Evolutionary conservation across 2,329 filamentous ascomycete genomes (phyloP).

Genomic region (Talaromyces piceae): DNA sequence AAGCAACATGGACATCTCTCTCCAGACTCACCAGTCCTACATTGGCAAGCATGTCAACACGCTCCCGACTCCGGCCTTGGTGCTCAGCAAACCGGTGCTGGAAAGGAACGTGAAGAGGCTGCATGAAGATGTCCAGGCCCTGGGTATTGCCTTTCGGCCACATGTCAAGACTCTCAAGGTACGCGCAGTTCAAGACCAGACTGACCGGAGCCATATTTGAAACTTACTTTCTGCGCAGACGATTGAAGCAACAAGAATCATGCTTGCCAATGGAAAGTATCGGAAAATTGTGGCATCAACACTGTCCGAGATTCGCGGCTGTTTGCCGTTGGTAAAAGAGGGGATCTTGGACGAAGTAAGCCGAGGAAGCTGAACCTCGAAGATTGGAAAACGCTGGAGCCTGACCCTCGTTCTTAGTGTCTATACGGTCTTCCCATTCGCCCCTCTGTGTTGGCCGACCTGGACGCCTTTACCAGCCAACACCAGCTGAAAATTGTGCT

Average conservation of each 20-base stretch:
- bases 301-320: constrained; percentile 34
- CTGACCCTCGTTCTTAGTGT: constrained; percentile 19
- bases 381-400: neutral
- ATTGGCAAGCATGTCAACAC: constrained; percentile 28
- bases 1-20: constrained; percentile 23
- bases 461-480: constrained; percentile 7
- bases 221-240: constrained; percentile 11
- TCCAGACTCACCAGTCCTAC: constrained; percentile 26
- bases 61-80: constrained; percentile 34
- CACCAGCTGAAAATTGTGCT: constrained; percentile 9
- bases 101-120: constrained; percentile 32
- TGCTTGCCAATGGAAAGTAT: constrained; percentile 34
- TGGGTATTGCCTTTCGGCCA: constrained; percentile 34
- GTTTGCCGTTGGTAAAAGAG: constrained; percentile 32
- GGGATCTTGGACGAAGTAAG: constrained; percentile 35
- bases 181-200: neutral
- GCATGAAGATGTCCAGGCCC: constrained; percentile 32
- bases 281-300: constrained; percentile 36
- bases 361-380: neutral
- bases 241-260: constrained; percentile 32
- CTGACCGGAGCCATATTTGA: neutral
- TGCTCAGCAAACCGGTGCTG: constrained; percentile 33
- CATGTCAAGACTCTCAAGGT: constrained; percentile 44
- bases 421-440: constrained; percentile 38
- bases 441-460: constrained; percentile 13